phyloP scores from a whole-genome alignment of 345 rosid genomes.

The Populus simonii region DNA sequence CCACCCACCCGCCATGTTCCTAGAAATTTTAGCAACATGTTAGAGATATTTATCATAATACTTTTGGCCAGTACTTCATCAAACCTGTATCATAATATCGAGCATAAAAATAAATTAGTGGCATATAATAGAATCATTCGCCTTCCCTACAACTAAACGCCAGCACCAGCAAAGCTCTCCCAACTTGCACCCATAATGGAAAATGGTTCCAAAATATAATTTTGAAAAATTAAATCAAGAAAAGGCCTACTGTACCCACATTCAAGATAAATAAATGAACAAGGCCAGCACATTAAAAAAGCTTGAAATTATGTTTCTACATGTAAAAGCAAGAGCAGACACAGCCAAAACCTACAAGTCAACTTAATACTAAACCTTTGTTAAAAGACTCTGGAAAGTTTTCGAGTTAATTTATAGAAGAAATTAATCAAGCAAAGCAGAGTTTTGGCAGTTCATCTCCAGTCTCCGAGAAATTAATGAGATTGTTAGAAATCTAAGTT shows the following conservation, averaged over 20 bases:
- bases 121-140: neutral
- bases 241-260: neutral
- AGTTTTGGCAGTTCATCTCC: neutral
- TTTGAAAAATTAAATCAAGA: neutral
- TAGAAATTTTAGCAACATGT: conserved; percentile 10
- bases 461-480: neutral
- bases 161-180: neutral
- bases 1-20: conserved; percentile 57
- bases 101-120: neutral
- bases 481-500: neutral
- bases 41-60: neutral
- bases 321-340: neutral
- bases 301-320: neutral
- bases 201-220: neutral
- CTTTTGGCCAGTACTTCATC: neutral
- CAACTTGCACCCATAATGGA: neutral
- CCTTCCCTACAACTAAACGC: neutral
- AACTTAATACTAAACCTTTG: neutral
- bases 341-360: neutral
- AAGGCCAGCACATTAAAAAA: neutral
- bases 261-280: neutral
- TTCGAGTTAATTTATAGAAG: neutral
- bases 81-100: neutral
- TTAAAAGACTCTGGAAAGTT: neutral
- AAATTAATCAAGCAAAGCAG: neutral